Conservation (phyloP, 208 protist species). For the Acanthamoeba healyi region DNA sequence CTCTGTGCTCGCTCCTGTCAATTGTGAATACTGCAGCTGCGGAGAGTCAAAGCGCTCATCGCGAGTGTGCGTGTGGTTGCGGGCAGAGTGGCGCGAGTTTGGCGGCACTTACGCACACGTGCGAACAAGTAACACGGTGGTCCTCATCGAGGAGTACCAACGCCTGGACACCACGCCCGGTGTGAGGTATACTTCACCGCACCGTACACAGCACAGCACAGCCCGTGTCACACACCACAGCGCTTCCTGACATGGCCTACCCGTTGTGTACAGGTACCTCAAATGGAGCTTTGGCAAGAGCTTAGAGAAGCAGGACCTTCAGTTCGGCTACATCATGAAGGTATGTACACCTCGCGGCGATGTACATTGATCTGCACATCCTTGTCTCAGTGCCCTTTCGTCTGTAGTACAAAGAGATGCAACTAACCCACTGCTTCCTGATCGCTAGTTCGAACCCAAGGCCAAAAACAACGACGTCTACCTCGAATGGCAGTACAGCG, state of each 20-base stretch:
- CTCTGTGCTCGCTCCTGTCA: not conserved
- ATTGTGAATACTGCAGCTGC: too few relatives aligned
- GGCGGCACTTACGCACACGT: conserved; percentile 77
- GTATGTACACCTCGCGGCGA: not conserved
- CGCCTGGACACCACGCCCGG: conserved; percentile 12
- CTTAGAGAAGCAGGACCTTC: conserved; percentile 77
- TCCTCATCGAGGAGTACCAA: conserved; percentile 78
- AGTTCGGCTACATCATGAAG: conserved; percentile 85
- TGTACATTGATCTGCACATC: not conserved
- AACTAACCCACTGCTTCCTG: not conserved
- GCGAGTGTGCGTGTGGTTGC: not conserved
- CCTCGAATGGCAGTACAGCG: conserved; percentile 83
- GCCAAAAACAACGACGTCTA: conserved; percentile 70
- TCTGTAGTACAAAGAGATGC: too few relatives aligned
- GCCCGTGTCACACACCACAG: not conserved
- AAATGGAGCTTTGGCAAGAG: conserved; percentile 85
- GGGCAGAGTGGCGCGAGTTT: conserved; percentile 81
- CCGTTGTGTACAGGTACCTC: conserved; percentile 62
- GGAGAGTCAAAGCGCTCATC: too few relatives aligned
- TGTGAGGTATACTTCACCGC: not conserved
- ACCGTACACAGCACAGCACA: not conserved
- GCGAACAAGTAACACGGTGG: conserved; percentile 83
- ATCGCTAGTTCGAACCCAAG: conserved; percentile 51
- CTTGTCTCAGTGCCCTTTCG: not conserved
- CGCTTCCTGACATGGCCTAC: not conserved